These are phyloP conservation scores for Meira miltonrushii DNA, from an alignment of 1,284 basidiomycete species.

Conservation along the genomic window DNA sequence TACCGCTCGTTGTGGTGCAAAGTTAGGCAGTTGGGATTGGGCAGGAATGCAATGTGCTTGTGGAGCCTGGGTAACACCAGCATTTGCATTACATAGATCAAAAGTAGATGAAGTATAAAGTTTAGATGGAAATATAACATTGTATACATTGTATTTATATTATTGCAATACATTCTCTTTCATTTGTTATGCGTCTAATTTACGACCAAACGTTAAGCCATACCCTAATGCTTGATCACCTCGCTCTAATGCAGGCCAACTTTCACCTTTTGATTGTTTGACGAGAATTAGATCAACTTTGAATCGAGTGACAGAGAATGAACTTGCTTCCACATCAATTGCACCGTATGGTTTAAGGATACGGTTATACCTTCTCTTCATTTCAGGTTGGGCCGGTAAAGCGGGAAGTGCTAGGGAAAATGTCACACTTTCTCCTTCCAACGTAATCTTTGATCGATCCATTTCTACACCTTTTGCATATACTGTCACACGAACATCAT, in stretches of 20 bases:
- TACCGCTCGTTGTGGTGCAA: constrained; percentile 77
- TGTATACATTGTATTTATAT: neutral
- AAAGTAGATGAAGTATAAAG: constrained; percentile 76
- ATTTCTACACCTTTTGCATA: constrained; percentile 43
- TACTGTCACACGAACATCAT: constrained; percentile 43
- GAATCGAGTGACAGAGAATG: constrained; percentile 43
- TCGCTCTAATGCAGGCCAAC: constrained; percentile 47
- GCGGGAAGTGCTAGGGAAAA: constrained; percentile 33
- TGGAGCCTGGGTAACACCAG: constrained; percentile 58
- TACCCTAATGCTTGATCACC: constrained; percentile 40
- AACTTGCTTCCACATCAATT: constrained; percentile 29
- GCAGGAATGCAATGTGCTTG: constrained; percentile 84
- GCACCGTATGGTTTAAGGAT: constrained; percentile 31
- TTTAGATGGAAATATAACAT: neutral
- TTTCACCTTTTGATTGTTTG: constrained; percentile 36
- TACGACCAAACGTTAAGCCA: constrained; percentile 47
- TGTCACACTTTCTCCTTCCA: constrained; percentile 30
- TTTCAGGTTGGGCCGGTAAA: constrained; percentile 19
- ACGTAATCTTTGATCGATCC: constrained; percentile 29
- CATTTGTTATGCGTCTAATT: constrained; percentile 24
- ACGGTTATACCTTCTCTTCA: constrained; percentile 30
- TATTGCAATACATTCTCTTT: too few species aligned
- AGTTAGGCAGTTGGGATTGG: constrained; percentile 95
- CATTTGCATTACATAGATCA: constrained; percentile 80
- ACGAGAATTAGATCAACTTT: constrained; percentile 48